These are phyloP conservation scores for Marchantia paleacea DNA, from an alignment of 225 moss, liverwort and hornwort species.

Conservation along the genomic window DNA sequence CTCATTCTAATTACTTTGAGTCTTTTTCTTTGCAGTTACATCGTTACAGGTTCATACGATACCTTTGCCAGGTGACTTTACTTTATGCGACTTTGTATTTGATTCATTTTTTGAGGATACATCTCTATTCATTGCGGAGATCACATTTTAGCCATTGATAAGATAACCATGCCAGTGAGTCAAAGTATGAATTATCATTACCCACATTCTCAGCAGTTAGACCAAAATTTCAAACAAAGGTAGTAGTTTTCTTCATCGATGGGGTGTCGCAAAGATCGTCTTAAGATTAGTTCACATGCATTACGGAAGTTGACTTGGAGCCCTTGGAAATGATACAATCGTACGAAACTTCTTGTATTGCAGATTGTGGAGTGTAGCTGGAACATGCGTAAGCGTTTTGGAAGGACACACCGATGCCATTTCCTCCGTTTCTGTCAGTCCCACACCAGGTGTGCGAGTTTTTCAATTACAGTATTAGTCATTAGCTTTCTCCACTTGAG, in stretches of 20 bases:
- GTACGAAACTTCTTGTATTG: background rate
- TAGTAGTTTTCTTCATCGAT: background rate
- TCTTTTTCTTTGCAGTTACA: slow-evolving; percentile 43
- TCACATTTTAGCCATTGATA: too few species aligned
- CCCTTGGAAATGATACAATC: background rate
- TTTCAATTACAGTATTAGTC: background rate
- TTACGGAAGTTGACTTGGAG: background rate
- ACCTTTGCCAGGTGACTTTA: slow-evolving; percentile 53
- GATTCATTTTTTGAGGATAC: too few species aligned
- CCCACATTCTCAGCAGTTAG: too few species aligned
- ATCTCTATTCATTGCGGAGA: too few species aligned
- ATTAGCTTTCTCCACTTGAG: too few species aligned
- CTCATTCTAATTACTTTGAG: background rate
- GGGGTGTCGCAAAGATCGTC: background rate
- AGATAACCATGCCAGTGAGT: too few species aligned
- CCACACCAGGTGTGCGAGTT: slow-evolving; percentile 54
- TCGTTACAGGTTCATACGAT: slow-evolving; percentile 82
- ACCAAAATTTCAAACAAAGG: too few species aligned
- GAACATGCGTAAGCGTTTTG: slow-evolving; percentile 58
- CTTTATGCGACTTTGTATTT: background rate
- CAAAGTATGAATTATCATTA: too few species aligned
- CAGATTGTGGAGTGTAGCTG: slow-evolving; percentile 79
- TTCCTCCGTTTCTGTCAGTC: slow-evolving; percentile 55
- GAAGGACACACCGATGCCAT: slow-evolving; percentile 74
- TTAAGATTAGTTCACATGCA: background rate